Conservation (phyloP, 148 eudicot genomes). For the Rhododendron williamsianum region DNA sequence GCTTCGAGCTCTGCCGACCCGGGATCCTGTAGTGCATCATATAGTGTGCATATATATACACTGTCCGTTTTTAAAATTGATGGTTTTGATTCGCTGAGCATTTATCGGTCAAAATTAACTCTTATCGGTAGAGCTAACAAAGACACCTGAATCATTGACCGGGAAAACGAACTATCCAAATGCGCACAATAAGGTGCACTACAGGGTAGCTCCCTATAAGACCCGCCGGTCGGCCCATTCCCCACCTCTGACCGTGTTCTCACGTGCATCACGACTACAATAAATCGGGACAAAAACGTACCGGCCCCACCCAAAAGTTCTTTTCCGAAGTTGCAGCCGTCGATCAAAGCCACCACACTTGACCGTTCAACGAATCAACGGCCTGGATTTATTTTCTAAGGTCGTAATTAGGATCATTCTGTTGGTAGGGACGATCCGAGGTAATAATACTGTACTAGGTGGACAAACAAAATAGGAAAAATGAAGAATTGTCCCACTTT, state of each 20-base stretch:
- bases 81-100: accelerated
- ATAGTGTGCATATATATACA: no score
- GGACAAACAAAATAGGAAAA: not conserved
- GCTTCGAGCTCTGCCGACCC: no score
- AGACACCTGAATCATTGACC: no score
- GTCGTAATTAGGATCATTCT: not conserved
- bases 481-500: not conserved
- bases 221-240: no score
- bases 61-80: no score
- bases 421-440: not conserved
- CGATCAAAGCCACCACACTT: not conserved
- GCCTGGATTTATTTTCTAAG: not conserved
- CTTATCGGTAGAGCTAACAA: no score
- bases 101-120: no score
- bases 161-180: no score
- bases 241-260: not conserved
- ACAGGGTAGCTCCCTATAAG: no score
- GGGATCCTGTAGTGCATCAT: no score
- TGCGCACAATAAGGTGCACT: no score
- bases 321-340: not conserved
- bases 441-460: not conserved
- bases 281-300: not conserved
- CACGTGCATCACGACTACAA: not conserved
- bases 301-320: not conserved
- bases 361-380: not conserved